These are phyloP conservation scores for Zhuliangozyma parablackwelliae DNA, from an alignment of 1,139 yeast species.

Conservation along the genomic window DNA sequence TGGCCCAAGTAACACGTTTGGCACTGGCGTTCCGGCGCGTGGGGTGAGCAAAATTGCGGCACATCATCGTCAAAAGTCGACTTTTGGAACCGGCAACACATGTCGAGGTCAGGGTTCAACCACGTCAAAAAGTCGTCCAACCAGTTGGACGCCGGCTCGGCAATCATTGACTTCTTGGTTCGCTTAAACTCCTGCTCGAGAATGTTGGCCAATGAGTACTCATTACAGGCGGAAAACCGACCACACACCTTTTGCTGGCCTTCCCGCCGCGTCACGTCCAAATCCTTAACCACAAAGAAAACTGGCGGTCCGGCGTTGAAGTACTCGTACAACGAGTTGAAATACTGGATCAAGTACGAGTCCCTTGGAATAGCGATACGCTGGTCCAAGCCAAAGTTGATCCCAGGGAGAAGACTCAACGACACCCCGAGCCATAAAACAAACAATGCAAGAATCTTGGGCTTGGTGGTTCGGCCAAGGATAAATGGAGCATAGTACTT, in stretches of 20 bases:
- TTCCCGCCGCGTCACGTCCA: constrained; percentile 55
- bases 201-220: constrained; percentile 75
- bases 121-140: constrained; percentile 84
- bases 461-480: constrained; percentile 42
- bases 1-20: constrained; percentile 61
- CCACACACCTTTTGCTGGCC: constrained; percentile 82
- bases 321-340: constrained; percentile 66
- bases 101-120: constrained; percentile 80
- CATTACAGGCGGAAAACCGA: constrained; percentile 76
- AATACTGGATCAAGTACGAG: constrained; percentile 77
- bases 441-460: constrained; percentile 51
- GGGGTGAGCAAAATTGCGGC: constrained; percentile 60
- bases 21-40: constrained; percentile 69
- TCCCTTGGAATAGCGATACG: constrained; percentile 79
- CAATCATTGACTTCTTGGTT: constrained; percentile 56
- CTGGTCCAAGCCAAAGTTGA: constrained; percentile 82
- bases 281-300: constrained; percentile 68
- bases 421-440: constrained; percentile 63
- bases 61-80: constrained; percentile 8
- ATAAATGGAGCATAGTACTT: constrained; percentile 49
- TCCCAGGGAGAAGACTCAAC: constrained; percentile 60
- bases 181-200: constrained; percentile 82
- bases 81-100: constrained; percentile 74
- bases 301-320: constrained; percentile 90
- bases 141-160: constrained; percentile 88